These are phyloP conservation scores for Sphaceloma murrayae DNA, from an alignment of 2,329 filamentous ascomycete genomes.

Conservation along the genomic window DNA sequence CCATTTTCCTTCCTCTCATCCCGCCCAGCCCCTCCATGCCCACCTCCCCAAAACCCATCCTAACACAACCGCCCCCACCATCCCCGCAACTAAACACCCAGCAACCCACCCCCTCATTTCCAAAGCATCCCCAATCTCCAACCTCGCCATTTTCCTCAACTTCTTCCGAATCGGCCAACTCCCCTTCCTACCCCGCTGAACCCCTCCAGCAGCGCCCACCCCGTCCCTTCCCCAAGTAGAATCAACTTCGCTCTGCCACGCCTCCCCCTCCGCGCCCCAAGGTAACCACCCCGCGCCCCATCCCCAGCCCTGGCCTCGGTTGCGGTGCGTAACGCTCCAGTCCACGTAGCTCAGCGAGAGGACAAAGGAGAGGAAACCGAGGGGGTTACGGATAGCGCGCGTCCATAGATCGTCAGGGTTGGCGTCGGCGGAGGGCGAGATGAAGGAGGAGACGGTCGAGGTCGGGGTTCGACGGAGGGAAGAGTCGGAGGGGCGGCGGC, in stretches of 20 bases:
- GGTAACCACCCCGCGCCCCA: no score
- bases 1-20: not conserved
- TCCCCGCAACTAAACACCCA: not conserved
- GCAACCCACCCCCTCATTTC: constrained; percentile 3
- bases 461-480: constrained; percentile 1
- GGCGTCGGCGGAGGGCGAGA: not conserved
- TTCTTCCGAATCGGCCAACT: constrained; percentile 15
- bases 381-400: constrained; percentile 2
- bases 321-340: constrained; percentile 11
- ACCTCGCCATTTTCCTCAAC: constrained; percentile 4
- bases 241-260: constrained; percentile 4
- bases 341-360: constrained; percentile 12
- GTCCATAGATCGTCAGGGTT: not conserved
- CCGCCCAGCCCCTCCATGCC: constrained; percentile 10
- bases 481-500: no score
- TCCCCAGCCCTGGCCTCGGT: not conserved
- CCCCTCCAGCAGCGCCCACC: constrained; percentile 6
- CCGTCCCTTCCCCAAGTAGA: constrained; percentile 9
- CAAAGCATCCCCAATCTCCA: constrained; percentile 13
- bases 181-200: not conserved
- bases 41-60: constrained; percentile 2
- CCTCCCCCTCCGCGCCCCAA: not conserved
- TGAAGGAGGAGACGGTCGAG: not conserved
- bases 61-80: not conserved
- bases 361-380: constrained; percentile 12